phyloP scores from a whole-genome alignment of 768 basidiomycete species.

The Xerocomus spinulosus region DNA sequence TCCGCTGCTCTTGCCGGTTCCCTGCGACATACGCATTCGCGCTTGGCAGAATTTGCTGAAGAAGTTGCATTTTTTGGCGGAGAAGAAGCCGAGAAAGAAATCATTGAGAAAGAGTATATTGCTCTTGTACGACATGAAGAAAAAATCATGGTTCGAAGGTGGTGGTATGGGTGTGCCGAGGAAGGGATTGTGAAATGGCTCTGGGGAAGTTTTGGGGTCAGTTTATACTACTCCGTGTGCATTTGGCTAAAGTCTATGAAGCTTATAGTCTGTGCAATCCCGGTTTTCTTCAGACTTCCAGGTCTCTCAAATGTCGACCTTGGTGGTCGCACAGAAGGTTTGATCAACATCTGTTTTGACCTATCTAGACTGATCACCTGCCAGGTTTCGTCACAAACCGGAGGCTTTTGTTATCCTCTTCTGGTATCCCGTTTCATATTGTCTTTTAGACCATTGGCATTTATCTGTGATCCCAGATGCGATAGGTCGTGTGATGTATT shows the following conservation, averaged over 20 bases:
- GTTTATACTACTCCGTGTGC: slow-evolving; percentile 24
- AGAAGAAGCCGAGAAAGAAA: slow-evolving; percentile 84
- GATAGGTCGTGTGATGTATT: slow-evolving; percentile 94
- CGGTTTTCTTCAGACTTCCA: slow-evolving; percentile 85
- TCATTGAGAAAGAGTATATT: slow-evolving; percentile 86
- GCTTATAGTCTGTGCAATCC: slow-evolving; percentile 88
- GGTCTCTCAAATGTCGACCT: slow-evolving; percentile 65
- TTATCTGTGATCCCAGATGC: slow-evolving; percentile 54
- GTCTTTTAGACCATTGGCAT: background rate
- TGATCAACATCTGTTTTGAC: background rate
- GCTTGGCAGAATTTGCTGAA: slow-evolving; percentile 83
- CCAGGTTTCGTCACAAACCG: slow-evolving; percentile 96
- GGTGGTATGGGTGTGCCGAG: slow-evolving; percentile 90
- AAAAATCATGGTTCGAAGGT: slow-evolving; percentile 67
- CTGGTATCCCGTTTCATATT: slow-evolving; percentile 42
- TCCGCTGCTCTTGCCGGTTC: slow-evolving; percentile 87
- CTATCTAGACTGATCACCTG: background rate
- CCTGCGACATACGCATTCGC: slow-evolving; percentile 87
- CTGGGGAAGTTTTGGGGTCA: slow-evolving; percentile 91
- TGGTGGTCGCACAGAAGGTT: slow-evolving; percentile 87
- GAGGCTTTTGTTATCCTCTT: slow-evolving; percentile 80
- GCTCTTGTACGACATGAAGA: slow-evolving; percentile 83
- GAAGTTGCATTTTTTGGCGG: slow-evolving; percentile 88
- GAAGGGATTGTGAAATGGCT: slow-evolving; percentile 96
- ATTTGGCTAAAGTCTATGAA: slow-evolving; percentile 27